Conservation (phyloP, 2,329 filamentous ascomycete genomes). For the Davidsoniella eucalypti region DNA sequence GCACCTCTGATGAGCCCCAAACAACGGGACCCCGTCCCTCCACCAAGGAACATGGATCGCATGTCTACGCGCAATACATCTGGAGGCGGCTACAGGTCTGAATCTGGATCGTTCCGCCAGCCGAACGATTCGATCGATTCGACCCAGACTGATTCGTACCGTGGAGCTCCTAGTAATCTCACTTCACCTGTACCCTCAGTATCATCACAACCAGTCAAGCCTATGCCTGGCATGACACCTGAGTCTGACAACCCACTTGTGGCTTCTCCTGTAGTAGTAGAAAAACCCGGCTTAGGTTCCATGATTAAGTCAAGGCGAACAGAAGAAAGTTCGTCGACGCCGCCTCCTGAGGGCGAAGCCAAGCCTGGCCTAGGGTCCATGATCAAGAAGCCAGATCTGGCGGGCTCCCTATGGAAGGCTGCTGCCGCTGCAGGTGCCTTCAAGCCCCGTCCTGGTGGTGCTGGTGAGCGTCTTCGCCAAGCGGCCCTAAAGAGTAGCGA, state of each 20-base stretch:
- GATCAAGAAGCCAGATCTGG: constrained; percentile 69
- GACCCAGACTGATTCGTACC: constrained; percentile 9
- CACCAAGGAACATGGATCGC: constrained; percentile 35
- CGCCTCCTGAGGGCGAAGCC: constrained; percentile 21
- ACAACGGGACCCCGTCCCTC: constrained; percentile 29
- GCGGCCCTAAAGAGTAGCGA: constrained; percentile 40
- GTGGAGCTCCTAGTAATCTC: constrained; percentile 10
- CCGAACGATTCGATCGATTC: constrained; percentile 13
- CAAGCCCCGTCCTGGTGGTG: constrained; percentile 76
- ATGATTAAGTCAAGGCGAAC: constrained; percentile 63
- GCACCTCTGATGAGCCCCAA: constrained; percentile 39
- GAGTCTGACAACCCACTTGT: constrained; percentile 15
- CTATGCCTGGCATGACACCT: constrained; percentile 12
- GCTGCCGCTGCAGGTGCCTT: constrained; percentile 51
- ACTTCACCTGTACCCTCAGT: constrained; percentile 13
- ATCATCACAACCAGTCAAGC: constrained; percentile 11
- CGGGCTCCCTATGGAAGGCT: constrained; percentile 63
- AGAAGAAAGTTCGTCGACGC: constrained; percentile 29
- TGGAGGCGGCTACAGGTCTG: constrained; percentile 9
- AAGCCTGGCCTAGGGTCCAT: constrained; percentile 78
- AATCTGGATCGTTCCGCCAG: constrained; percentile 13
- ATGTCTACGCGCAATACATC: constrained; percentile 30
- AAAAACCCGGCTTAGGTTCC: constrained; percentile 60
- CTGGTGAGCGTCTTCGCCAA: constrained; percentile 59
- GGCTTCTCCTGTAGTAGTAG: constrained; percentile 15